These are phyloP conservation scores for Neurospora intermedia DNA, from an alignment of 495 filamentous ascomycete genomes.

Conservation along the genomic window DNA sequence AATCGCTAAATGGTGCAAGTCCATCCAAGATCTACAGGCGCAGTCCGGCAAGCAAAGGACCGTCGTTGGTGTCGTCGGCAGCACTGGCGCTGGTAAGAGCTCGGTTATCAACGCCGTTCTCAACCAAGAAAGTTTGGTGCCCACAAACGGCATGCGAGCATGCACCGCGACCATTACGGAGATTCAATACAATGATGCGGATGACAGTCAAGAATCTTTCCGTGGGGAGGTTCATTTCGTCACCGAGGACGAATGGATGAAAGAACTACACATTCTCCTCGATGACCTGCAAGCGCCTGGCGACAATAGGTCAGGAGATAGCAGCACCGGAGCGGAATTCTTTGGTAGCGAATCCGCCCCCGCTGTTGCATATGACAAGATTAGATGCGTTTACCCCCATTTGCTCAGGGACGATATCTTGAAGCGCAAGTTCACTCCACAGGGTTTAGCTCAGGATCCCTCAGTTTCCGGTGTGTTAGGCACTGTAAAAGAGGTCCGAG, in stretches of 20 bases:
- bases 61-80: conserved; percentile 48
- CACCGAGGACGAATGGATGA: conserved; percentile 39
- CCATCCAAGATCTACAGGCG: conserved; percentile 18
- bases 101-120: conserved; percentile 51
- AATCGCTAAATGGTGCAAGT: conserved; percentile 24
- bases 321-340: no score
- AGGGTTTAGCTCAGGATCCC: no score
- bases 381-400: no score
- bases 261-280: conserved; percentile 36
- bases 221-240: conserved; percentile 27
- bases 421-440: no score
- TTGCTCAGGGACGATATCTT: no score
- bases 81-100: conserved; percentile 49
- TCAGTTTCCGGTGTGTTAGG: no score
- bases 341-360: no score
- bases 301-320: no score
- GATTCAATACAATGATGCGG: conserved; percentile 46
- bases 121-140: conserved; percentile 38
- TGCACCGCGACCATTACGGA: conserved; percentile 61
- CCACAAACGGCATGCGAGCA: conserved; percentile 36
- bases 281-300: no score
- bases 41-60: conserved; percentile 16
- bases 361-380: no score
- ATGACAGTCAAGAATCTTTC: conserved; percentile 2
- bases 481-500: no score